Base-by-base conservation (phyloP, 2,329 filamentous ascomycete species). In the Clathrospora elynae region DNA sequence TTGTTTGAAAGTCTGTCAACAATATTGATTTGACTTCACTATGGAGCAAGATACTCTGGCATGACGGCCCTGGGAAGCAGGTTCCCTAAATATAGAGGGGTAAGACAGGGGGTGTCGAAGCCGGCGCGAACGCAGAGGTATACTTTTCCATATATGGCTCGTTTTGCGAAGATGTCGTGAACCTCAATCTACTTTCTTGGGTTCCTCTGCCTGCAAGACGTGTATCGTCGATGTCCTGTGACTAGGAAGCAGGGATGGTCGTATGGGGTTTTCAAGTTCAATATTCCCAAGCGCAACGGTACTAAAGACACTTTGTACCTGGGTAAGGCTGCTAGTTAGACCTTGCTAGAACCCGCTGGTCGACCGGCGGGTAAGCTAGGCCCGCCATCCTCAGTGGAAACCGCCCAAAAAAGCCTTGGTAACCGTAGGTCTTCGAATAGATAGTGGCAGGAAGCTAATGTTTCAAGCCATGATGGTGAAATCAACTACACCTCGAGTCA, bases 401-500 rank as follows among this genome's bases (percentile, higher is more conserved):
- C 28, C n/a, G n/a, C n/a, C n/a, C n/a, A n/a, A n/a, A n/a, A n/a
- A n/a, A n/a, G n/a, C n/a, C n/a, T n/a, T n/a, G n/a, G n/a, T n/a
- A n/a, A n/a, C n/a, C n/a, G n/a, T n/a, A n/a, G n/a, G n/a, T n/a
- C n/a, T n/a, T n/a, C n/a, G 20, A 12, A 12, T 26, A 6, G 16
- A 19, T 34, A 28, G 29, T 17, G 14, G n/a, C 20, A 31, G 17
- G 12, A 17, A 18, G 24, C 12, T 25, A 30, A 37, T 12, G 38
- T 42, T 42, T 42, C 43, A 42, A 35, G 23, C 20, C 28, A 13
- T 12, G 11, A 20, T 23, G 22, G 22, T 23, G 17, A 22, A 19
- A 22, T 28, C 29, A 22, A n/a, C 23, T 16, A 28, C 29, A 23
- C 39, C 23, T 17, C 18, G 35, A 14, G 25, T n/a, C 9, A 28